A percentile compares a stretch with the other conserved stretches of the same genome.
These are phyloP conservation scores for Gilbertella persicaria DNA, from an alignment of 371 early-diverging fungal species.

Conservation along the genomic window DNA sequence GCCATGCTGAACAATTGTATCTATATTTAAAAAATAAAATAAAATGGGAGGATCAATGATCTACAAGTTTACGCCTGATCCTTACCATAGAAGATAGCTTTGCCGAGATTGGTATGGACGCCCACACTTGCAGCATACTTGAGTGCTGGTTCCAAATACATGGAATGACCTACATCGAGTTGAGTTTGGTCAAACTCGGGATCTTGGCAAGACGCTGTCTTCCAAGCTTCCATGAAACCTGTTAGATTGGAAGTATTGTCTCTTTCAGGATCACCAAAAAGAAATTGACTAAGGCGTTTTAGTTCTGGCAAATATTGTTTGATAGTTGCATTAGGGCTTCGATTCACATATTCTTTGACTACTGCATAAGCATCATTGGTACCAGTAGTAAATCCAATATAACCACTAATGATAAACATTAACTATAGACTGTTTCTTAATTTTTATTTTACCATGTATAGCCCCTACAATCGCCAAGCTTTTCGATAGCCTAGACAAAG, in stretches of 20 bases:
- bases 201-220: slow-evolving; percentile 34
- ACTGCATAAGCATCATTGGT: slow-evolving; percentile 60
- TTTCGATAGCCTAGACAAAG: slow-evolving; percentile 33
- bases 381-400: slow-evolving; percentile 62
- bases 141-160: slow-evolving; percentile 48
- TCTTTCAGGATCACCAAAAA: slow-evolving; percentile 36
- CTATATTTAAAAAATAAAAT: slow-evolving; percentile 15
- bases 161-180: slow-evolving; percentile 40
- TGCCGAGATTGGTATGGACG: slow-evolving; percentile 46
- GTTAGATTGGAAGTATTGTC: slow-evolving; percentile 27
- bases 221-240: slow-evolving; percentile 37
- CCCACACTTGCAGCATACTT: slow-evolving; percentile 43
- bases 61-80: not conserved
- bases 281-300: slow-evolving; percentile 26
- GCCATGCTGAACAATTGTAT: slow-evolving; percentile 57
- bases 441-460: slow-evolving; percentile 37
- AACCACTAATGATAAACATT: slow-evolving; percentile 36
- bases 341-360: slow-evolving; percentile 44
- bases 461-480: slow-evolving; percentile 49
- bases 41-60: too few species aligned
- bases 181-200: slow-evolving; percentile 45
- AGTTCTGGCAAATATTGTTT: slow-evolving; percentile 38
- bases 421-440: not conserved
- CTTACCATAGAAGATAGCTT: slow-evolving; percentile 53
- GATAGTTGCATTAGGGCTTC: slow-evolving; percentile 29